These are phyloP conservation scores for Panus rudis DNA, from an alignment of 768 basidiomycete species.

Conservation along the genomic window DNA sequence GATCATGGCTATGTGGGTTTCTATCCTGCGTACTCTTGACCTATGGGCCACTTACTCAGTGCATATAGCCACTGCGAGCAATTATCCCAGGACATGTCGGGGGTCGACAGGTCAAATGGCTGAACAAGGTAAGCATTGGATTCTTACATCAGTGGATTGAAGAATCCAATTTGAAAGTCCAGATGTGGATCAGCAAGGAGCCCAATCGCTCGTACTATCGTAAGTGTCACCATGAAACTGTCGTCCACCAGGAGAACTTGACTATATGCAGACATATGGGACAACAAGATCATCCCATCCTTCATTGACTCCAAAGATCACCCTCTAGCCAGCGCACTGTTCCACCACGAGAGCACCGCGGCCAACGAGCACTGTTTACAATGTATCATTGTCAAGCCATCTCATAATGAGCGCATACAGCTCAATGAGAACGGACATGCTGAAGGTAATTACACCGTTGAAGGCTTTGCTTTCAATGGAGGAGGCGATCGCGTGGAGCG, in stretches of 20 bases:
- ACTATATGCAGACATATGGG: constrained; percentile 13
- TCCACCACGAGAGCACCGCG: constrained; percentile 15
- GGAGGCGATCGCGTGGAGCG: constrained; percentile 52
- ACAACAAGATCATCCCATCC: constrained; percentile 12
- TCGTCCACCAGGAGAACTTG: not conserved
- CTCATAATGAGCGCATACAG: constrained; percentile 40
- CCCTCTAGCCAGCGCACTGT: constrained; percentile 12
- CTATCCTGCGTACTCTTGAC: no score
- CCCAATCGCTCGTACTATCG: constrained; percentile 16
- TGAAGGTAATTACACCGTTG: constrained; percentile 30
- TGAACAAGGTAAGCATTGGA: not conserved
- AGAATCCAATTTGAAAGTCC: not conserved
- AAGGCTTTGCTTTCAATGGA: constrained; percentile 58
- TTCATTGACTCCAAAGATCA: constrained; percentile 15
- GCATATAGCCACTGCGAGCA: constrained; percentile 59
- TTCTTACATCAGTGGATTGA: not conserved
- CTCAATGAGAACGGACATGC: constrained; percentile 5
- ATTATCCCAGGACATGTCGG: constrained; percentile 60
- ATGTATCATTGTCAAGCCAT: constrained; percentile 48
- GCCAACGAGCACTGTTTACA: constrained; percentile 15
- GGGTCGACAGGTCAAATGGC: constrained; percentile 41
- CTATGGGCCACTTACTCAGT: no score
- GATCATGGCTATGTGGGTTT: constrained; percentile 65
- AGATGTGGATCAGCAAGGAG: constrained; percentile 15
- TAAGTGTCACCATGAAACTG: constrained; percentile 3